Conservation (phyloP, 2,329 filamentous ascomycete species). For the Phoma sp. region DNA sequence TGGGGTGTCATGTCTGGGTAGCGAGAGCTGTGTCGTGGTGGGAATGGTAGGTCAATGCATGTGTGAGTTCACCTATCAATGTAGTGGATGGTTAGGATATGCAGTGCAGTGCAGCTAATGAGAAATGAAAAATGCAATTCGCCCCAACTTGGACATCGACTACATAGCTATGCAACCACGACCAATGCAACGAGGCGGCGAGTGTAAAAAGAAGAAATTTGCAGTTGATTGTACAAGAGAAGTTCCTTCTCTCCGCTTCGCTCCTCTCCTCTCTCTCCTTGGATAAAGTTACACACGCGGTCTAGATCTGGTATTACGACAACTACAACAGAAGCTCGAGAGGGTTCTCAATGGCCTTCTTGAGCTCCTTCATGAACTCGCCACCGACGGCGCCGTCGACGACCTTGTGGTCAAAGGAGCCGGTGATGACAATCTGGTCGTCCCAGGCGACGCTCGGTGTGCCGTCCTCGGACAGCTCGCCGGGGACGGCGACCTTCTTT, state of each 20-base stretch:
- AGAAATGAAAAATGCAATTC: no score
- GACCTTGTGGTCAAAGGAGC: conserved; percentile 98
- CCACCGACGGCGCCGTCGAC: conserved; percentile 95
- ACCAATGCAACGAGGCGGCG: neutral
- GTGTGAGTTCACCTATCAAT: no score
- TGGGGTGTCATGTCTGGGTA: no score
- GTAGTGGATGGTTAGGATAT: no score
- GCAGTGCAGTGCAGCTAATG: no score
- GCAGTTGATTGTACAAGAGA: conserved; percentile 43
- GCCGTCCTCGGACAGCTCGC: conserved; percentile 79
- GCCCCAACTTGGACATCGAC: no score
- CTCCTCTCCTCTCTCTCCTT: neutral
- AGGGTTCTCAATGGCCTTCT: conserved; percentile 97
- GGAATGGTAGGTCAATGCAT: no score
- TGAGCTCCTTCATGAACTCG: conserved; percentile 96
- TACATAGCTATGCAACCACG: no score
- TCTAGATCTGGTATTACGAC: neutral
- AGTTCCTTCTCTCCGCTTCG: no score
- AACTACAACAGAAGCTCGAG: conserved; percentile 85
- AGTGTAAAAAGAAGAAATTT: conserved; percentile 22
- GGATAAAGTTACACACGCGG: conserved; percentile 5
- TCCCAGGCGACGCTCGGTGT: conserved; percentile 81
- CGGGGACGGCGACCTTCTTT: conserved; percentile 90
- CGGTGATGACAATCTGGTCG: conserved; percentile 94
- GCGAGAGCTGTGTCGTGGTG: no score